Conservation (phyloP, 441 rosid genomes). For the Dalechampia spathulata region DNA sequence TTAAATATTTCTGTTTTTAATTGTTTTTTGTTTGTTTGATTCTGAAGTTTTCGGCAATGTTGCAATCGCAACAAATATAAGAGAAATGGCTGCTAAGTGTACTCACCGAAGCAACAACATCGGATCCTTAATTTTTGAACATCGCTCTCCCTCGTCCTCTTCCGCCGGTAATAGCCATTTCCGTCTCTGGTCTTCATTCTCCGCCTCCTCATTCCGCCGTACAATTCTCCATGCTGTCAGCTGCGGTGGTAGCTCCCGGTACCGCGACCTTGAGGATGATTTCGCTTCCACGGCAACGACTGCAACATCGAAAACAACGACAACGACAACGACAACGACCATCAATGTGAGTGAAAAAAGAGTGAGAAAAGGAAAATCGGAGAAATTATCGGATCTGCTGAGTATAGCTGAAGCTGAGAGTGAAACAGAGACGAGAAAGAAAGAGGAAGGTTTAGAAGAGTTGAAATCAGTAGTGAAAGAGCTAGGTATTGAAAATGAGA, state of each 20-base stretch:
- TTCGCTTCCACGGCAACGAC: background rate
- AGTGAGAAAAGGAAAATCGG: conserved; percentile 35
- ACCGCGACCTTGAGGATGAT: conserved; percentile 11
- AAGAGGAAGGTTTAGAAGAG: conserved; percentile 62
- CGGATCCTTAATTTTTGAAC: conserved; percentile 61
- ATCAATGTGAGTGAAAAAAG: background rate
- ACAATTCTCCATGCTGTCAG: conserved; percentile 58
- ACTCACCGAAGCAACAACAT: conserved; percentile 48
- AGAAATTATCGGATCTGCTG: conserved; percentile 76
- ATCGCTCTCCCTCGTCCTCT: conserved; percentile 17
- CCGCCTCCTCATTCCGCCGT: conserved; percentile 61
- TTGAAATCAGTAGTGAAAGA: conserved; percentile 54
- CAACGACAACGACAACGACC: too few relatives aligned
- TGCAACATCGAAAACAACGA: background rate
- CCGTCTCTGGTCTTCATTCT: conserved; percentile 53
- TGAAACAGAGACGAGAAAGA: conserved; percentile 51
- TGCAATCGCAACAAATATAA: conserved; percentile 1
- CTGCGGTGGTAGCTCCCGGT: conserved; percentile 69
- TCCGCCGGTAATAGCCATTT: conserved; percentile 21
- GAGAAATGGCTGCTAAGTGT: conserved; percentile 23
- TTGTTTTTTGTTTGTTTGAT: too few relatives aligned
- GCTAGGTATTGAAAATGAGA: conserved; percentile 34
- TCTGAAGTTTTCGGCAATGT: conserved; percentile 25
- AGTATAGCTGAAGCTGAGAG: conserved; percentile 62
- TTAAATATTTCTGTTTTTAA: too few relatives aligned